Base-by-base conservation (phyloP, 192 early-diverging fungal genomes). In the Kappamyces sp. region DNA sequence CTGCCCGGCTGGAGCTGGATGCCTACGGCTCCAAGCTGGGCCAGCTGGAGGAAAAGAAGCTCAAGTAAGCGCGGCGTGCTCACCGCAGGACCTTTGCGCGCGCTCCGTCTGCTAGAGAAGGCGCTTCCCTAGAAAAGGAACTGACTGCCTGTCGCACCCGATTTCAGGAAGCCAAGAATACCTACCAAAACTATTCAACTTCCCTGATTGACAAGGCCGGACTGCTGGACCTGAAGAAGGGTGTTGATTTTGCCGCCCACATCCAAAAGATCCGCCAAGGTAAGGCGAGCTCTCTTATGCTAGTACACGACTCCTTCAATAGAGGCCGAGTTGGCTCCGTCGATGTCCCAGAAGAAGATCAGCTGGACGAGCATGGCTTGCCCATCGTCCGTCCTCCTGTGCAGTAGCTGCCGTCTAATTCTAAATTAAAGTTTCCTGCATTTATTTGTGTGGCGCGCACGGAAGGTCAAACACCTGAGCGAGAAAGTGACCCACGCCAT, bases 131-230 rank as follows among this genome's bases (percentile, higher is more conserved):
- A 14, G 76, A 78, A 43, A 67, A 68, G 39, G 76, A 78, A 43
- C 64, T 74, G 15, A 67, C 67, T 34, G 68, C 68, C 49, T 68
- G 69, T 1, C 57, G 73, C 11, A 35, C 40, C 5, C 69, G 67
- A 32, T 78, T 78, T 63, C 59, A 72, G 47, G 50, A 45, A 5
- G 64, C 72, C 12, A 74, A 73, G 47, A 61, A 42, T 11, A 58
- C 64, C 45, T 78, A 78, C 61, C 76, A 78, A 38, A 52, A 50
- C 38, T 49, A 72, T 29, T 64, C 60, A 38, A 78, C 76, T 2
- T 67, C 67, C 61, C 59, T 78, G 11, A 78, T 78, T 63, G 76
- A 78, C 65, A 78, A 78, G 46, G 72, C 76, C 2, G 76, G 73
- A 2, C 48, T 78, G 9, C 48, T 78, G 15, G 69, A 78, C 48